phyloP scores from a whole-genome alignment of 2,329 filamentous ascomycete species.

The Penicillium corylophilum region DNA sequence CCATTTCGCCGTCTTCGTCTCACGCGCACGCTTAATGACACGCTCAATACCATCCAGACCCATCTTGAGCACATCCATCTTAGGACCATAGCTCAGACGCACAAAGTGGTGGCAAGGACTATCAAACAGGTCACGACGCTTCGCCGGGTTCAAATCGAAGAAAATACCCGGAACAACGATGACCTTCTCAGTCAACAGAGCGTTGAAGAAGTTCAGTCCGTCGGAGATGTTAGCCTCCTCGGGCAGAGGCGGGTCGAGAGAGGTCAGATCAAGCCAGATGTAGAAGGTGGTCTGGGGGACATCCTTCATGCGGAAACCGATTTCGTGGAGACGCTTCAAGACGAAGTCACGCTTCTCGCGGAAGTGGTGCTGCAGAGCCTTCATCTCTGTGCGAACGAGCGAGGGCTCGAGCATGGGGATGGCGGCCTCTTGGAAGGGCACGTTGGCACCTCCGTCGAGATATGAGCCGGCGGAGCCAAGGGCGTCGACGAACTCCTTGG shows the following conservation, averaged over 20 bases:
- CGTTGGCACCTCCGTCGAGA: conserved; percentile 90
- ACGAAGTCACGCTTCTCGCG: conserved; percentile 91
- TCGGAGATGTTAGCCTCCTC: conserved; percentile 71
- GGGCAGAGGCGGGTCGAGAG: conserved; percentile 55
- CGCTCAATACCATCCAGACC: conserved; percentile 83
- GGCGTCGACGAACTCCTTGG: conserved; percentile 93
- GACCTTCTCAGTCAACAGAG: conserved; percentile 87
- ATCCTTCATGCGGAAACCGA: conserved; percentile 83
- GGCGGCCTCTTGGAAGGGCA: conserved; percentile 92
- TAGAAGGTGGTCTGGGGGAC: conserved; percentile 94
- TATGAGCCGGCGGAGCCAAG: conserved; percentile 92
- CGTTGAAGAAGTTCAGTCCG: conserved; percentile 95
- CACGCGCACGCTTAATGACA: conserved; percentile 58
- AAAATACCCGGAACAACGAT: conserved; percentile 98
- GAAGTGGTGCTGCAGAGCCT: conserved; percentile 85
- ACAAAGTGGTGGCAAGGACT: conserved; percentile 92
- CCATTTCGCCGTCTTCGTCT: conserved; percentile 26
- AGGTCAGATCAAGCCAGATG: conserved; percentile 68
- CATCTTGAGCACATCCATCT: conserved; percentile 73
- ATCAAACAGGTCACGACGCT: conserved; percentile 88
- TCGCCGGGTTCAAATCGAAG: conserved; percentile 91
- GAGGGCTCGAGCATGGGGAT: conserved; percentile 87
- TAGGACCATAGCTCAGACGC: conserved; percentile 78
- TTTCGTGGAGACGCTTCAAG: conserved; percentile 71
- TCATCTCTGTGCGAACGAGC: conserved; percentile 82